Percentiles rank a stretch among this genome's conserved stretches.
phyloP scores from a whole-genome alignment of 1,284 basidiomycete genomes.

The Leccinum colubrinum region DNA sequence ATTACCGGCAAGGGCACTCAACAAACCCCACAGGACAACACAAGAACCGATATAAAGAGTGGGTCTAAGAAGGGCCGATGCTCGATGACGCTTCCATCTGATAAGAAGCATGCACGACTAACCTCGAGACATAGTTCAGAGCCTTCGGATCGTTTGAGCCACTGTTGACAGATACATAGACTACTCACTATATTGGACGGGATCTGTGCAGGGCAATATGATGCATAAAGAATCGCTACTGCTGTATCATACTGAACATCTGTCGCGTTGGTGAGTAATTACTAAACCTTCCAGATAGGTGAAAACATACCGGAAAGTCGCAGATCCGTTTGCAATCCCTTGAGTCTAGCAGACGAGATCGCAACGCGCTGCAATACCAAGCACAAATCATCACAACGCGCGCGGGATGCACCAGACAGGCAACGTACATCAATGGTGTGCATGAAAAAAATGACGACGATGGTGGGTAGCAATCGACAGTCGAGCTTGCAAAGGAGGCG shows the following conservation, averaged over 20 bases:
- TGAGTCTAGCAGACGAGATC: not conserved
- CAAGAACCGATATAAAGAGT: not conserved
- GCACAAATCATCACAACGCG: not conserved
- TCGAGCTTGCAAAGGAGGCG: conserved; percentile 1
- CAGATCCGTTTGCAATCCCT: not conserved
- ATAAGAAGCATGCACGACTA: not conserved
- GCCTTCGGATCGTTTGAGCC: not conserved
- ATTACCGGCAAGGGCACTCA: not conserved
- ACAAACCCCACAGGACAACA: not conserved
- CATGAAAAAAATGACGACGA: not conserved
- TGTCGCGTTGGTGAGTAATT: not conserved
- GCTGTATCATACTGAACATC: conserved; percentile 3
- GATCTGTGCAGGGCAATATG: not conserved
- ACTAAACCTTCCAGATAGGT: not conserved
- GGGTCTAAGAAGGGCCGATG: not conserved
- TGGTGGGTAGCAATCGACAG: not conserved
- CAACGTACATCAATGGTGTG: not conserved
- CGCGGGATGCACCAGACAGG: not conserved
- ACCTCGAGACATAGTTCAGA: not conserved
- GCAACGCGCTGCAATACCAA: not conserved
- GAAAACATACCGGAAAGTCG: not conserved
- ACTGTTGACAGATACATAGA: not conserved
- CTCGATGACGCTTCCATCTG: not conserved
- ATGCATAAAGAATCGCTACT: not conserved
- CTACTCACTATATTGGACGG: not conserved